Percentiles rank a stretch among this genome's conserved stretches.
Conservation (phyloP, 306 rosid genomes). For the Glycine latifolia region DNA sequence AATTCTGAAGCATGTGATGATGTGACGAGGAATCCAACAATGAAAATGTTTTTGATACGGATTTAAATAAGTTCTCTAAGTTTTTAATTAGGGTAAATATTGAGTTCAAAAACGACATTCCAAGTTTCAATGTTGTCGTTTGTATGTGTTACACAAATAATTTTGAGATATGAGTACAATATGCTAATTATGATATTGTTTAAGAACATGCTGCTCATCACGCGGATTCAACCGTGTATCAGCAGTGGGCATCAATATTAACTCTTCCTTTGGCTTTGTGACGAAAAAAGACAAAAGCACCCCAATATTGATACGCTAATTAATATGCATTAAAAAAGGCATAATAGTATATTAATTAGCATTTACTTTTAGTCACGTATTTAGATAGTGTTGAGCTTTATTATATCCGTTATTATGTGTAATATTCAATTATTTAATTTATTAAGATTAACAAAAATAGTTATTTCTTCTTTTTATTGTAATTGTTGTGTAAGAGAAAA, state of each 20-base stretch:
- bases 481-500: too few species aligned
- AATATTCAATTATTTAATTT: too few species aligned
- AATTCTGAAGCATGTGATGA: conserved; percentile 43
- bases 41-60: background rate
- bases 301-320: conserved; percentile 7
- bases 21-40: conserved; percentile 64
- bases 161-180: background rate
- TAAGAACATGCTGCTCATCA: conserved; percentile 21
- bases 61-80: conserved; percentile 24
- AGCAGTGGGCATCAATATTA: background rate
- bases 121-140: conserved; percentile 56
- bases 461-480: too few species aligned
- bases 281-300: conserved; percentile 8
- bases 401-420: too few species aligned
- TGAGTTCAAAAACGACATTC: conserved; percentile 45
- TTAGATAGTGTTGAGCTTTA: background rate
- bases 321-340: conserved; percentile 16
- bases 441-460: too few species aligned
- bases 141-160: conserved; percentile 26
- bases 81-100: conserved; percentile 36
- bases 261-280: conserved; percentile 7
- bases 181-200: conserved; percentile 32
- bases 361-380: background rate
- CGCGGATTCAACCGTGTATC: conserved; percentile 29
- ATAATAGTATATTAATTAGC: background rate